Base-by-base conservation (phyloP, 768 basidiomycete genomes). In the Gyrodon lividus region DNA sequence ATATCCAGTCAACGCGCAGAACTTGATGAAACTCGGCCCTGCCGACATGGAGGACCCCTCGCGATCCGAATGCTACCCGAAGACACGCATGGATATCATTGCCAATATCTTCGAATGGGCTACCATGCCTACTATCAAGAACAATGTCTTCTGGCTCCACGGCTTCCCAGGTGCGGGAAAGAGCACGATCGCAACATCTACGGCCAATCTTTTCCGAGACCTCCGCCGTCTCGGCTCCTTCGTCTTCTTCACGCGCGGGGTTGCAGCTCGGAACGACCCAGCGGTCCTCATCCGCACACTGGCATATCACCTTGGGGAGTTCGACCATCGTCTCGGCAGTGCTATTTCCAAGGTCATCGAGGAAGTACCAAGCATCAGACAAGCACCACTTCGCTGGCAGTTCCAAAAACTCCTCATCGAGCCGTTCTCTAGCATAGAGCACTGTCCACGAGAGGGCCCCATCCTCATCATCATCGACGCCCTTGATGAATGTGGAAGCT, bases 91-190 rank as follows among this genome's bases (percentile, higher is more conserved):
- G 51, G 68, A 65, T 19, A 57, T 70, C 41, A 58, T 70, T 19
- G 20, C 44, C 22, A 55, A 63, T 5, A 60, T 69, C 16, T 57
- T 61, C 4, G 43, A 64, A 5, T 69, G 67, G 67, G 52, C 47
- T 17, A 28, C 57, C 22, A 54, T 46, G 20, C 69, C 67, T n/a
- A 43, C 46, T 4, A 14, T 19, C 35, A 51, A 52, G 19, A 26
- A 51, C 3, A 69, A 56, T 17, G 47, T 72, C 7, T 70, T 63
- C 31, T 72, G 72, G 71, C 46, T 72, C 24, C 58, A 67, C 28
- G 70, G 72, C 7, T 63, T 70, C 31, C 70, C 72, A 0, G 71
- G 71, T 16, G 51, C 69, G 5, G 72, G 71, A 10, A 72, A 72
- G 59, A 74, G 71, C 33, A 64, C 71, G 2, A 56, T 72, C 19